These are phyloP conservation scores for Microstegium vimineum DNA, from an alignment of 176 grass and related monocot species.

Conservation along the genomic window DNA sequence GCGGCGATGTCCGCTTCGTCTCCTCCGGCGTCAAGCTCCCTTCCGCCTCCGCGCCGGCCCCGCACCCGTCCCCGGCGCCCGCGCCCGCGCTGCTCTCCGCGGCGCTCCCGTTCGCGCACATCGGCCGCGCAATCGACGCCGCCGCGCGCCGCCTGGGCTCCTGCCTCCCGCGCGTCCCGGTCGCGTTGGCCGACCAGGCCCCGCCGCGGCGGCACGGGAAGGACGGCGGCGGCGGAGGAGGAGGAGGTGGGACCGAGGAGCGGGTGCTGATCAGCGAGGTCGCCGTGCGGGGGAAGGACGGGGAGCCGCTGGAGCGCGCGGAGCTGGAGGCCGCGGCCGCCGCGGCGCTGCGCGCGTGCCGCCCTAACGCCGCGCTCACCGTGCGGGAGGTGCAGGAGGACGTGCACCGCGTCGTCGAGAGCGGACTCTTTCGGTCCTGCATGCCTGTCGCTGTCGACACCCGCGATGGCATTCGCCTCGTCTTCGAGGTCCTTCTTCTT, in stretches of 20 bases:
- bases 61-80: too few relatives aligned
- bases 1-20: not conserved
- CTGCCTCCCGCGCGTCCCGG: slow-evolving; percentile 17
- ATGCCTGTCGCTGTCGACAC: slow-evolving; percentile 93
- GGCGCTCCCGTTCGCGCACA: slow-evolving; percentile 33
- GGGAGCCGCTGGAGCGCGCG: slow-evolving; percentile 63
- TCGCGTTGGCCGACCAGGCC: slow-evolving; percentile 17
- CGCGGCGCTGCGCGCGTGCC: slow-evolving; percentile 55
- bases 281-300: slow-evolving; percentile 70
- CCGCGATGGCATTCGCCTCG: slow-evolving; percentile 79
- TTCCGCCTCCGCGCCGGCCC: too few relatives aligned
- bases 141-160: slow-evolving; percentile 16
- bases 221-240: slow-evolving; percentile 14
- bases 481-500: slow-evolving; percentile 65
- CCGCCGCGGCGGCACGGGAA: slow-evolving; percentile 40
- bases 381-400: slow-evolving; percentile 90
- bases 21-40: too few relatives aligned
- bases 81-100: too few relatives aligned
- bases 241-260: slow-evolving; percentile 48
- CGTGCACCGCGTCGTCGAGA: slow-evolving; percentile 83
- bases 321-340: slow-evolving; percentile 66
- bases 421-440: slow-evolving; percentile 72
- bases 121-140: slow-evolving; percentile 37
- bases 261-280: slow-evolving; percentile 82
- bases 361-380: slow-evolving; percentile 77